Evolutionary conservation across 2,329 filamentous ascomycete species (phyloP), one percentile per base, ranked within the genome.

Genomic region (Sclerotinia sclerotiorum): DNA sequence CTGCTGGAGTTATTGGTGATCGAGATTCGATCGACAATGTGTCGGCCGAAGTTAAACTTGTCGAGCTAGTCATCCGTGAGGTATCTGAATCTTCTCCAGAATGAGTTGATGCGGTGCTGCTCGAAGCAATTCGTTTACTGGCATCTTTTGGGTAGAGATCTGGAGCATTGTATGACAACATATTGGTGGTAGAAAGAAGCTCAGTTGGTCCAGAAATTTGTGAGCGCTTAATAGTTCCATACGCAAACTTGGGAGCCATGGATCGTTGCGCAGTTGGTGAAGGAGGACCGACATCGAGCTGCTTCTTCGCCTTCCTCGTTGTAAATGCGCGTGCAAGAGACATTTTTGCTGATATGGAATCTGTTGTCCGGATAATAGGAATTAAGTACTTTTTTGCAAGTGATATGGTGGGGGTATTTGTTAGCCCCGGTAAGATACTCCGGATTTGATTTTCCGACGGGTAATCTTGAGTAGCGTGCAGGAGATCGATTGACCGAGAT

Each of bases 141-240:
- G 29, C 49, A 46, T 64, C 42, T 35, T 56, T 55, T 62, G 76
- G 79, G 56, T 82, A 82, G 71, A 97, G 88, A 77, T 97, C 91
- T 63, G 94, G 94, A 13, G 95, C 94, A 77, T 94, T 94, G 84
- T 97, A 97, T 10, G 93, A 93, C 67, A 97, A 89, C 86, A 96
- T 93, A 80, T 98, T 99, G 74, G 95, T 98, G 6, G 94, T 97
- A 69, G 95, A 96, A 61, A 97, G 84, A 71, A 99, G 85, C 79
- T 93, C 89, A 65, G 97, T 85, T 0, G 95, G 95, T 3, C 85
- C 87, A 1, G 95, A 99, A 78, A 99, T 99, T 82, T 93, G 89
- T 78, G 84, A 79, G 29, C 58, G 86, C 73, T 74, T 70, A 39
- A 76, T 76, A 15, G 71, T 73, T 24, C 73, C 74, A 13, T 71